Evolutionary conservation across 2,329 filamentous ascomycete species (phyloP).

Genomic region (Hypoxylon sp.): DNA sequence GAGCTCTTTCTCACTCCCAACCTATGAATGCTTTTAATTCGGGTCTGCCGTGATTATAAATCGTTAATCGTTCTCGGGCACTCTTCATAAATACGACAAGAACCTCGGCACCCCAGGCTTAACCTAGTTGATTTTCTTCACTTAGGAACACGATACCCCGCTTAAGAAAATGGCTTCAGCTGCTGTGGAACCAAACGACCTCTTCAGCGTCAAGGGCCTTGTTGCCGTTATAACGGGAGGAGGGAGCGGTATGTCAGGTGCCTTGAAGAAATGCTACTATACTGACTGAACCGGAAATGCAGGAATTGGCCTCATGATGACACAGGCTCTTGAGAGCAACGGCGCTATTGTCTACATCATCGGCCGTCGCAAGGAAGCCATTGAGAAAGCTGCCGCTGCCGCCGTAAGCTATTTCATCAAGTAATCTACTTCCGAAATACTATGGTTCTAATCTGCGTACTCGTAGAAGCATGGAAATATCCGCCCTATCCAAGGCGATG

Average conservation of each 20-base stretch:
- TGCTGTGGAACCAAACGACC: slow-evolving; percentile 47
- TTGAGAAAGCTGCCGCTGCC: slow-evolving; percentile 56
- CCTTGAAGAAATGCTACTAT: background rate
- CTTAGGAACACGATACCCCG: background rate
- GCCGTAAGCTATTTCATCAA: slow-evolving; percentile 44
- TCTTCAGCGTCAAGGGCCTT: slow-evolving; percentile 64
- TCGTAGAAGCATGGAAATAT: slow-evolving; percentile 49
- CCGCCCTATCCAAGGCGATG: slow-evolving; percentile 50
- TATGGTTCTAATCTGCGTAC: slow-evolving; percentile 15
- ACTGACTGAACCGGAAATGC: slow-evolving; percentile 12
- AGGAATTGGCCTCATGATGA: slow-evolving; percentile 66
- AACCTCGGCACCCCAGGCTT: background rate
- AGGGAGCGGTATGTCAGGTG: slow-evolving; percentile 57
- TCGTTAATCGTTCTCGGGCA: background rate
- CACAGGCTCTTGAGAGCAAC: slow-evolving; percentile 62
- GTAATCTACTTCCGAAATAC: slow-evolving; percentile 29
- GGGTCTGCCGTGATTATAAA: no score
- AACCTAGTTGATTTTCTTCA: background rate
- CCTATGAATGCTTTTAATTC: no score
- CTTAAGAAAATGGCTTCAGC: slow-evolving; percentile 36
- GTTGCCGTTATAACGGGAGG: slow-evolving; percentile 69
- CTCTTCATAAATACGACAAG: background rate
- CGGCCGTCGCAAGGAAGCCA: slow-evolving; percentile 59
- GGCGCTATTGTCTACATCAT: slow-evolving; percentile 66
- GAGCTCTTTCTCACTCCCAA: no score